phyloP scores from a whole-genome alignment of 345 rosid species.

The Trapa bicornis region DNA sequence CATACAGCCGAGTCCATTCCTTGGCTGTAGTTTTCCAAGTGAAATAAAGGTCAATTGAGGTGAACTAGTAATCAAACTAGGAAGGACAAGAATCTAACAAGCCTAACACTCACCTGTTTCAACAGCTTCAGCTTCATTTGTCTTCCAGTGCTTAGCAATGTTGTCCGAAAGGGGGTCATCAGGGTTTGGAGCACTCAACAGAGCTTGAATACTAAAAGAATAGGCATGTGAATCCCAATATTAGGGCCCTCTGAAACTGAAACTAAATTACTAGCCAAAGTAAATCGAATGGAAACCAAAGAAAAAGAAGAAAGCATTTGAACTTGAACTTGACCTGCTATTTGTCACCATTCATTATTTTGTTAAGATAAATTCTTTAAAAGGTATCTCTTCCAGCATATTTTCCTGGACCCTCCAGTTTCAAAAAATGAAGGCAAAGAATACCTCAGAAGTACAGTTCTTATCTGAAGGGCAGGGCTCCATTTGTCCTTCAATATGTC shows the following conservation, averaged over 20 bases:
- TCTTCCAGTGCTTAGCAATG: conserved; percentile 58
- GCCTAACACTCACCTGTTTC: conserved; percentile 29
- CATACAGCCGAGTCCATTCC: conserved; percentile 95
- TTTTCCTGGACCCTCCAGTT: too few species aligned
- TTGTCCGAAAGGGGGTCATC: conserved; percentile 57
- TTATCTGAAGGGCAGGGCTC: conserved; percentile 54
- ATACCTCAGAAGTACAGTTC: conserved; percentile 49
- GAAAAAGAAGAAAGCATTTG: background rate
- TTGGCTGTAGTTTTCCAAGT: conserved; percentile 47
- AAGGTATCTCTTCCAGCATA: too few species aligned
- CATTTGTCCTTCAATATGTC: conserved; percentile 59
- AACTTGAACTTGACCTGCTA: background rate
- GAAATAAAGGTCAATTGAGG: background rate
- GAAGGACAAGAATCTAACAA: background rate
- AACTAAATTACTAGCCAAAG: too few species aligned
- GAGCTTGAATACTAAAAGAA: conserved; percentile 38
- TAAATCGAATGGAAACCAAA: background rate
- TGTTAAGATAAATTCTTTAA: background rate
- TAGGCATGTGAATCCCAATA: too few species aligned
- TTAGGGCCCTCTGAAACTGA: too few species aligned
- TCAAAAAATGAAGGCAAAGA: background rate
- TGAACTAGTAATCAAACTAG: background rate
- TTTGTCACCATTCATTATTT: background rate
- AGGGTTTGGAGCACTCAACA: conserved; percentile 52
- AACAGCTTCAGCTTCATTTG: conserved; percentile 49